Base-by-base conservation (phyloP, 208 protist species). In the Crithidia fasciculata region DNA sequence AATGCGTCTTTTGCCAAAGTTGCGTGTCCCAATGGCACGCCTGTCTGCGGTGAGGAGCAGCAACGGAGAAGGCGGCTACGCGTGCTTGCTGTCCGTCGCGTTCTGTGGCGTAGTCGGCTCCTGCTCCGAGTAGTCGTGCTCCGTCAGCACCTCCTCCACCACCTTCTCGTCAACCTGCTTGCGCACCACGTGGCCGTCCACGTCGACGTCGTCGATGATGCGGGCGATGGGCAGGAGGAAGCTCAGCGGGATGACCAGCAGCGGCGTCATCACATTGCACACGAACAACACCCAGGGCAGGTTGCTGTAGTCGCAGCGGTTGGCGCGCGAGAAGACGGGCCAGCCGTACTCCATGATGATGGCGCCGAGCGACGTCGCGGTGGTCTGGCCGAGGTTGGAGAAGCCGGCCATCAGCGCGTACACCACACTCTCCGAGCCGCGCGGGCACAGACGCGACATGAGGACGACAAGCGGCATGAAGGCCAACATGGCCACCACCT, bases 401-500 rank as follows among this genome's bases (percentile, higher is more conserved):
- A 91, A 92, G 36, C 89, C 92, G 28, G 88, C 86, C 62, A 96
- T 78, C 39, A 95, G 78, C 16, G 92, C 84, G 60, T 89, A 94
- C 41, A 95, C 79, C 56, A 90, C 88, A 16, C 72, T 78, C 75
- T 96, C 92, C 58, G 89, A 85, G 10, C 88, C 89, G 44, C 83
- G 82, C 4, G 90, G 90, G 60, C 89, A 94, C 40, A 95, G 76
- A 19, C 90, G 90, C 6, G 89, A 89, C 61, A 93, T 73, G 15
- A 97, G 80, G 28, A 97, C 68, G 2, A 92, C 75, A 56, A 76
- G 64, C 36, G 92, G 88, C 87, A 96, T 94, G 55, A 74, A 91
- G 53, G 68, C 59, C 5, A 96, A 66, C 82, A 88, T 89, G 52
- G 77, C 85, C 49, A 59, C 78, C 15, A 91, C 68, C 64, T 93